Evolutionary conservation across 257 asterid species (phyloP).

Genomic region (Scutellaria galericulata): DNA sequence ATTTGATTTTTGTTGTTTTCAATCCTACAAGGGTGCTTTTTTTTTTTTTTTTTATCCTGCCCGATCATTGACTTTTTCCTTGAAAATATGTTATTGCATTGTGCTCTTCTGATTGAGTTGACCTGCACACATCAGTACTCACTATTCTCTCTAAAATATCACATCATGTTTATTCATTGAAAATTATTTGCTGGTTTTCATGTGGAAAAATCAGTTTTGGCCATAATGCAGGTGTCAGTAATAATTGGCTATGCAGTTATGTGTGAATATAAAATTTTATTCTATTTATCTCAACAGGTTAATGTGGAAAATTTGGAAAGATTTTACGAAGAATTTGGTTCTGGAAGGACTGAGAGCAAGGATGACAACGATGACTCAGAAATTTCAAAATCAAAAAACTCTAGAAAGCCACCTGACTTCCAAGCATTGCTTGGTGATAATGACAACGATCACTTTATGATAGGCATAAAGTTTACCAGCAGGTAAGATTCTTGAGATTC

Average conservation of each 20-base stretch:
- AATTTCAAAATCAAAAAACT: conserved; percentile 50
- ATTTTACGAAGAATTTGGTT: conserved; percentile 74
- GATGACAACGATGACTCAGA: conserved; percentile 55
- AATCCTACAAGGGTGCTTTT: not conserved
- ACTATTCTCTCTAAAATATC: not conserved
- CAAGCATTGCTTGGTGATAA: conserved; percentile 76
- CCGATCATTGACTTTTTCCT: not conserved
- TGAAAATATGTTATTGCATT: not conserved
- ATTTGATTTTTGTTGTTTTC: not conserved
- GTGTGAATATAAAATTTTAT: not conserved
- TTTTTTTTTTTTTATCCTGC: not conserved
- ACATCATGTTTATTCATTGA: conserved; percentile 1
- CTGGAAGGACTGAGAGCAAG: conserved; percentile 56
- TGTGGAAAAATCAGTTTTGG: conserved; percentile 19
- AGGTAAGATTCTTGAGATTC: conserved; percentile 53
- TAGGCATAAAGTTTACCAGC: conserved; percentile 77
- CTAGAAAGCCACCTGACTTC: conserved; percentile 76
- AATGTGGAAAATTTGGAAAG: conserved; percentile 75
- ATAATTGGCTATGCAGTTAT: conserved; percentile 10
- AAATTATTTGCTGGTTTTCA: conserved; percentile 1
- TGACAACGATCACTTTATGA: conserved; percentile 85
- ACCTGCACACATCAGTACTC: not conserved
- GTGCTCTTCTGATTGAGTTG: not conserved
- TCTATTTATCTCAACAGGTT: conserved; percentile 47
- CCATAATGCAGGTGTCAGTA: conserved; percentile 2